A percentile compares a stretch with the other conserved stretches of the same genome.
phyloP scores from a whole-genome alignment of 2,329 filamentous ascomycete genomes.

The Orbilia brochopaga region DNA sequence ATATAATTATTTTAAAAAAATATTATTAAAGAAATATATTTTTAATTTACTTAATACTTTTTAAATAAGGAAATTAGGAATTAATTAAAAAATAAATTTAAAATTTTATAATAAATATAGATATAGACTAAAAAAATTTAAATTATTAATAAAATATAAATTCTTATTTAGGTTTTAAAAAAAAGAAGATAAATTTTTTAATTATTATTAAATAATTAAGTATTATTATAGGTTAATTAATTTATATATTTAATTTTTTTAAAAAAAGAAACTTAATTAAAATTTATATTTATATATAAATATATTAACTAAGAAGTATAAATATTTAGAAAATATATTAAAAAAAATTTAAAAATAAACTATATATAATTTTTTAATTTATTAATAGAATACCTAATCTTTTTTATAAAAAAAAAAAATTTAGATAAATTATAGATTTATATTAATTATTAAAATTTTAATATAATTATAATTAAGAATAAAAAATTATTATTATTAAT shows the following conservation, averaged over 20 bases:
- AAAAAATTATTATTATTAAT: constrained; percentile 16
- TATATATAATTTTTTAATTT: neutral
- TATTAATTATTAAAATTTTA: constrained; percentile 7
- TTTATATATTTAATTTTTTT: too few species aligned
- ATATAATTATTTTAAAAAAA: neutral
- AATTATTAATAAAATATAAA: neutral
- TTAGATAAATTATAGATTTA: too few species aligned
- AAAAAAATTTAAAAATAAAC: neutral
- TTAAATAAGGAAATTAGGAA: neutral
- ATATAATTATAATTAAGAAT: constrained; percentile 12
- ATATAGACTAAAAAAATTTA: neutral
- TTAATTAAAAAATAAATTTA: neutral
- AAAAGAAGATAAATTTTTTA: too few species aligned
- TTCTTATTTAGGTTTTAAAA: neutral
- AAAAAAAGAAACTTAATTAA: too few species aligned
- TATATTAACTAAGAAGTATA: too few species aligned
- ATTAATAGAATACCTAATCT: neutral
- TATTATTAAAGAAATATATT: neutral
- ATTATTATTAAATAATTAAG: too few species aligned
- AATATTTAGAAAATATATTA: too few species aligned
- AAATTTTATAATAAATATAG: neutral
- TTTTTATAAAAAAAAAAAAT: neutral
- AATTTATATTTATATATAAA: too few species aligned
- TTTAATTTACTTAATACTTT: neutral
- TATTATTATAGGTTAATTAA: too few species aligned